Evolutionary conservation across 83 land plant species (phyloP).

Genomic region (Thuja plicata): DNA sequence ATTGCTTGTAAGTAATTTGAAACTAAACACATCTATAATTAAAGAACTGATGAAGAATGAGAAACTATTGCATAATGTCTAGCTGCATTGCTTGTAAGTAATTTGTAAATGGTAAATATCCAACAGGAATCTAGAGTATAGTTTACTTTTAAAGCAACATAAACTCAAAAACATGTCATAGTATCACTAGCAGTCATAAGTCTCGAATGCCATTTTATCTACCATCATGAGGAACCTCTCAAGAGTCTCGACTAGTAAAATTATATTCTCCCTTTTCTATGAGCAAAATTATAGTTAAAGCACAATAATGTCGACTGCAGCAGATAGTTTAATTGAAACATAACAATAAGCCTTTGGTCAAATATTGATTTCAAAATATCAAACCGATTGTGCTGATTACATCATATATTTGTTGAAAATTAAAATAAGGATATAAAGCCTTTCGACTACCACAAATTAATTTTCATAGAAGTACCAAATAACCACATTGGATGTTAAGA

Average conservation of each 20-base stretch:
- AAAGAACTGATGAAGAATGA: background rate
- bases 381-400: background rate
- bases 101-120: background rate
- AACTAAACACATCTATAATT: background rate
- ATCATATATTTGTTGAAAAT: background rate
- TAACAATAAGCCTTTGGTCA: background rate
- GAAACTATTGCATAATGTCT: background rate
- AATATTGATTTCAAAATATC: conserved; percentile 39
- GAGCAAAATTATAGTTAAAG: background rate
- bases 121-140: background rate
- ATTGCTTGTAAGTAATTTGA: background rate
- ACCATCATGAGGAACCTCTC: background rate
- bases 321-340: background rate
- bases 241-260: background rate
- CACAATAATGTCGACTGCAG: background rate
- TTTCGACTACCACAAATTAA: background rate
- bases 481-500: background rate
- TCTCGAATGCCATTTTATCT: background rate
- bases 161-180: background rate
- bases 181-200: background rate
- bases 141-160: background rate
- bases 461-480: background rate
- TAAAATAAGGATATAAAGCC: background rate
- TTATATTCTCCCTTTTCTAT: background rate
- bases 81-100: background rate